Conservation (phyloP, 2,329 filamentous ascomycete species). For the Botrytis deweyae region DNA sequence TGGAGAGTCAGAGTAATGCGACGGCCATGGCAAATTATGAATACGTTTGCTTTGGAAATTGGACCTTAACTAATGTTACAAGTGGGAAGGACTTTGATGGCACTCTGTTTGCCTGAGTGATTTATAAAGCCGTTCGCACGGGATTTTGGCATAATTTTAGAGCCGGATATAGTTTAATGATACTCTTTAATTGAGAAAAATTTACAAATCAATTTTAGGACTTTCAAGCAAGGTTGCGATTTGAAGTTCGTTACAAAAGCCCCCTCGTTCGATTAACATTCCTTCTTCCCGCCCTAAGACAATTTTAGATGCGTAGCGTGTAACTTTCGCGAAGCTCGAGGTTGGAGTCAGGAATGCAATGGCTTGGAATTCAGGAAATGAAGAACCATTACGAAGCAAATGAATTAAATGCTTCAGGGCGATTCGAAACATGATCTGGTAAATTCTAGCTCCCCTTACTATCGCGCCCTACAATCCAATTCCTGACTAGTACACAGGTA, state of each 20-base stretch:
- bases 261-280: not conserved
- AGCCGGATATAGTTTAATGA: not conserved
- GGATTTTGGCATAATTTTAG: not conserved
- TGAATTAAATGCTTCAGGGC: no score
- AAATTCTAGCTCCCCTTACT: not conserved
- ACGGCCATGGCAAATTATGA: slow-evolving; percentile 23
- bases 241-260: not conserved
- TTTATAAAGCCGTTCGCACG: not conserved
- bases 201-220: not conserved
- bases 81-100: slow-evolving; percentile 20
- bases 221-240: not conserved
- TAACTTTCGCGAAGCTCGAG: not conserved
- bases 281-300: not conserved
- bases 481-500: not conserved
- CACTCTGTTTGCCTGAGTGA: slow-evolving; percentile 6
- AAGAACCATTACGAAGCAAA: not conserved
- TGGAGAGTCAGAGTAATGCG: slow-evolving; percentile 31
- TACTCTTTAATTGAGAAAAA: not conserved
- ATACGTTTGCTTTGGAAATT: slow-evolving; percentile 22
- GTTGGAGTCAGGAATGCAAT: not conserved
- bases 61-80: slow-evolving; percentile 10
- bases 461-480: not conserved
- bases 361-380: not conserved
- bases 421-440: not conserved
- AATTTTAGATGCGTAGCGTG: not conserved